phyloP scores from a whole-genome alignment of 164 flowering plant species.

The Taxillus chinensis region DNA sequence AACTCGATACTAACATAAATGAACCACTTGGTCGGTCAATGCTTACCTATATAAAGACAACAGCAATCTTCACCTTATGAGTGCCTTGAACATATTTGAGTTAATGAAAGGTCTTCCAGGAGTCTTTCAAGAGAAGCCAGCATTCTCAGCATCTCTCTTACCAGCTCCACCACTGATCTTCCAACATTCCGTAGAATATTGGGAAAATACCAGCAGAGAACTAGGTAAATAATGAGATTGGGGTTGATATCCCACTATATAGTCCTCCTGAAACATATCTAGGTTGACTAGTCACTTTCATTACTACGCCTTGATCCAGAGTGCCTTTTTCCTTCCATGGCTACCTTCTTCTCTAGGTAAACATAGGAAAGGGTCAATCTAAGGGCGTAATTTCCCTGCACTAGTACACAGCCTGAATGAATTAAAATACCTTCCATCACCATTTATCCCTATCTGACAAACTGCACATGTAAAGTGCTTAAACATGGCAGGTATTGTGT shows the following conservation, averaged over 20 bases:
- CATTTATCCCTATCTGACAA: slow-evolving; percentile 85
- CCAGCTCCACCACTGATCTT: slow-evolving; percentile 12
- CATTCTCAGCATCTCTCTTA: not conserved
- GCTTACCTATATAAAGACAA: too few species aligned
- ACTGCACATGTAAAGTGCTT: slow-evolving; percentile 90
- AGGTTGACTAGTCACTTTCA: slow-evolving; percentile 48
- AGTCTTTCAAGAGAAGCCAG: slow-evolving; percentile 8
- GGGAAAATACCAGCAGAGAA: not conserved
- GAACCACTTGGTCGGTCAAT: too few species aligned
- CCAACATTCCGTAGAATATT: slow-evolving; percentile 7
- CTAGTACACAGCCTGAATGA: slow-evolving; percentile 45
- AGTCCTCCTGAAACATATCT: slow-evolving; percentile 13
- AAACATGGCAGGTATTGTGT: slow-evolving; percentile 88
- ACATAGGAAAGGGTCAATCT: slow-evolving; percentile 99
- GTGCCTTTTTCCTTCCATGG: slow-evolving; percentile 95
- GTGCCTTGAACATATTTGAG: not conserved
- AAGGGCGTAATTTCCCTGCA: slow-evolving; percentile 57
- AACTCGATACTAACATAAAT: too few species aligned
- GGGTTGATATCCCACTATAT: slow-evolving; percentile 9
- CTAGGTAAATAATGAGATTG: not conserved
- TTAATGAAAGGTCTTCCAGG: slow-evolving; percentile 7
- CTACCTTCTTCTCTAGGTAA: slow-evolving; percentile 77
- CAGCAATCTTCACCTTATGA: too few species aligned
- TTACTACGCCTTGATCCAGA: slow-evolving; percentile 41
- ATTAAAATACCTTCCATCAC: slow-evolving; percentile 83